Evolutionary conservation across 371 early-diverging fungal species (phyloP).

Genomic region (Lichtheimia ramosa): DNA sequence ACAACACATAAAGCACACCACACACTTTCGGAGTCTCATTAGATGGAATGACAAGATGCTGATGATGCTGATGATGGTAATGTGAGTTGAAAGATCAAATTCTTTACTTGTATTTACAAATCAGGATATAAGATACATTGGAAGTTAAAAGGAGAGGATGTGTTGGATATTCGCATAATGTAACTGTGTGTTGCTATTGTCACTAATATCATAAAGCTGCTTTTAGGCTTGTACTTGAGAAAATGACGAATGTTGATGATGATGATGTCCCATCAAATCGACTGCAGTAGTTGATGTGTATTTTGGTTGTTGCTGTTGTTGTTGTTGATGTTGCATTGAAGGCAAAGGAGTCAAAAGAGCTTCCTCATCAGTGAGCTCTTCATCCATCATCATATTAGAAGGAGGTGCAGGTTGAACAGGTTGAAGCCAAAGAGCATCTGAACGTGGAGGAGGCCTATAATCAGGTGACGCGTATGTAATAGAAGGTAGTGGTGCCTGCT

Average conservation of each 20-base stretch:
- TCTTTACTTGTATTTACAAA: constrained; percentile 1
- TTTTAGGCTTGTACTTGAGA: no score
- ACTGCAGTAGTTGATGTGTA: background rate
- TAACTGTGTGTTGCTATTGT: no score
- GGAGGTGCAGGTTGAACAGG: constrained; percentile 3
- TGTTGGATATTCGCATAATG: background rate
- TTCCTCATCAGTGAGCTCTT: constrained; percentile 14
- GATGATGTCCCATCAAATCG: constrained; percentile 58
- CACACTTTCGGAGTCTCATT: no score
- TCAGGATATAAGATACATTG: background rate
- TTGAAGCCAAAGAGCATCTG: constrained; percentile 20
- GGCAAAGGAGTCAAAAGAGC: constrained; percentile 9
- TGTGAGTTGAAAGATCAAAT: background rate
- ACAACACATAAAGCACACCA: no score
- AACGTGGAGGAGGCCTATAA: constrained; percentile 22
- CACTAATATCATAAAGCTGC: no score
- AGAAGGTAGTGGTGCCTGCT: constrained; percentile 10
- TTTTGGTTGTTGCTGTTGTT: background rate
- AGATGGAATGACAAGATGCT: no score
- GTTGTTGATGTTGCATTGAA: background rate
- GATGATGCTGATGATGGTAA: no score
- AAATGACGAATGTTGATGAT: constrained; percentile 43
- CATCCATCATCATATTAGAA: constrained; percentile 10
- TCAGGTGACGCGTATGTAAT: constrained; percentile 26
- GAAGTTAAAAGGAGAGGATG: no score